Evolutionary conservation across 116 monocot genomes (phyloP).

Genomic region (Cymodocea nodosa): DNA sequence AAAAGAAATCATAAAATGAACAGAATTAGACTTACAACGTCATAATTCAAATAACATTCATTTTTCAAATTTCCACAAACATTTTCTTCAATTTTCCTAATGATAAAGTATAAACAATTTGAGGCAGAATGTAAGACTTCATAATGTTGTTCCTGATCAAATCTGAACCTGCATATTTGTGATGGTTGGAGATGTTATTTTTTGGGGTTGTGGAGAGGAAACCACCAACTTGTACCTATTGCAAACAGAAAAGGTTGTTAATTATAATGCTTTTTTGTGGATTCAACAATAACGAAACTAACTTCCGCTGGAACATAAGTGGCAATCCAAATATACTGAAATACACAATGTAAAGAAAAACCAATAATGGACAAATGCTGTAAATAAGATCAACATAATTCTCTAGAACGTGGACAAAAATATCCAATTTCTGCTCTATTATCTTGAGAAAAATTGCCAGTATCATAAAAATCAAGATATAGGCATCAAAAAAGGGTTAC

Average conservation of each 20-base stretch:
- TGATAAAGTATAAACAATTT: background rate
- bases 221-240: constrained; percentile 88
- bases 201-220: constrained; percentile 72
- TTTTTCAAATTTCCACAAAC: too few species aligned
- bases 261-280: background rate
- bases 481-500: too few species aligned
- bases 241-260: background rate
- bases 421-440: too few species aligned
- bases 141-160: background rate
- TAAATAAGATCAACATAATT: too few species aligned
- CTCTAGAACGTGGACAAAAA: too few species aligned
- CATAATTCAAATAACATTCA: too few species aligned
- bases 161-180: constrained; percentile 85
- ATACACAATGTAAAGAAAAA: background rate
- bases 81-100: too few species aligned
- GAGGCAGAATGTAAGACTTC: background rate
- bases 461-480: too few species aligned
- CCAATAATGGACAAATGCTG: background rate
- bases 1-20: too few species aligned
- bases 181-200: constrained; percentile 68
- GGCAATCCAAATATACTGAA: background rate
- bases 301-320: background rate
- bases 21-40: too few species aligned
- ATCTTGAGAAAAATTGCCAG: too few species aligned
- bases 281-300: background rate